A percentile compares a stretch with the other conserved stretches of the same genome.
Conservation (phyloP, 495 filamentous ascomycete genomes). For the Talaromyces trachyspermus region DNA sequence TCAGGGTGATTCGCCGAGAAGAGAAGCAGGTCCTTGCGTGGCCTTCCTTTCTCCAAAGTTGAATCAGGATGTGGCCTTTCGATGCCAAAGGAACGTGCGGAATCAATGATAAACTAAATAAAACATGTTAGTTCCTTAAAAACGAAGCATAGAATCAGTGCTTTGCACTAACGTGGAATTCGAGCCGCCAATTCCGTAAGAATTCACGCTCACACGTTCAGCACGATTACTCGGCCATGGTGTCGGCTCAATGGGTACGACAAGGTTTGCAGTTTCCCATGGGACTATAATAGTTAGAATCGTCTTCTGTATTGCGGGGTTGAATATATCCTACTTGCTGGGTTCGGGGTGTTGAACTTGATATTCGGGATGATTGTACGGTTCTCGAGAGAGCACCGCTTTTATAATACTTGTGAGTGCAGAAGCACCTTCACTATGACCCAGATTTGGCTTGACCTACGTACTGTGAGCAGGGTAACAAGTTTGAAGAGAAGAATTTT, state of each 20-base stretch:
- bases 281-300: neutral
- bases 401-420: constrained; percentile 53
- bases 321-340: constrained; percentile 12
- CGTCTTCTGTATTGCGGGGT: neutral
- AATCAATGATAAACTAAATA: too few species aligned
- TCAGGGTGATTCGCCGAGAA: neutral
- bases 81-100: too few species aligned
- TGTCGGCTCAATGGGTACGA: constrained; percentile 14
- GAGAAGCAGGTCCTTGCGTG: neutral
- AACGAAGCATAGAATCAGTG: neutral
- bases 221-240: constrained; percentile 12
- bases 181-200: constrained; percentile 26
- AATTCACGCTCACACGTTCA: constrained; percentile 24
- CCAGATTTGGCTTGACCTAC: constrained; percentile 43
- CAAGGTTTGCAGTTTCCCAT: neutral
- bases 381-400: constrained; percentile 44
- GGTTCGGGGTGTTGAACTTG: constrained; percentile 18
- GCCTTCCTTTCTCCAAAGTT: neutral
- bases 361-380: constrained; percentile 41
- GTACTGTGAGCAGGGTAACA: neutral
- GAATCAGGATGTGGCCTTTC: neutral
- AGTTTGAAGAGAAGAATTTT: neutral
- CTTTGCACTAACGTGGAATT: constrained; percentile 15
- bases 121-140: too few species aligned
- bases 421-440: constrained; percentile 45